Evolutionary conservation across 306 rosid genomes (phyloP).

Genomic region (Ceratonia siliqua): DNA sequence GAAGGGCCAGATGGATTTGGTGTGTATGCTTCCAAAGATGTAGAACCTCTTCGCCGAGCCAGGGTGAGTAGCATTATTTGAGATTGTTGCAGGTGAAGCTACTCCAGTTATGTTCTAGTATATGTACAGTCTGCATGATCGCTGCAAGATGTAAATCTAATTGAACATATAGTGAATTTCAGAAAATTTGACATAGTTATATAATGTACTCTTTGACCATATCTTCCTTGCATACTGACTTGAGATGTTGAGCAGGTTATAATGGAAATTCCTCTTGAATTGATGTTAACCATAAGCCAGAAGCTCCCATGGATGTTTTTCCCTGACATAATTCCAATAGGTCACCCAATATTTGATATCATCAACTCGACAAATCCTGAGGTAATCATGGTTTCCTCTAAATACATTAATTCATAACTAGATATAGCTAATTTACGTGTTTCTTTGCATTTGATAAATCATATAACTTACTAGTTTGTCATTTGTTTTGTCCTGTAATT

Average conservation of each 20-base stretch:
- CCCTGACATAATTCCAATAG: constrained; percentile 87
- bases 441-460: background rate
- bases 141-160: background rate
- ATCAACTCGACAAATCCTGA: constrained; percentile 90
- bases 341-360: constrained; percentile 96
- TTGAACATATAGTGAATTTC: background rate
- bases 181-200: background rate
- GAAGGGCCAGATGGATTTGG: constrained; percentile 97
- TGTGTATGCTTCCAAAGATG: constrained; percentile 95
- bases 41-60: constrained; percentile 88
- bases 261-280: constrained; percentile 93
- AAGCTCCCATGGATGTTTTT: constrained; percentile 98
- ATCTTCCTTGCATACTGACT: no score
- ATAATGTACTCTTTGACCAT: background rate
- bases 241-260: constrained; percentile 84
- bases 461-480: background rate
- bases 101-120: background rate
- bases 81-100: constrained; percentile 3
- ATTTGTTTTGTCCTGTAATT: background rate
- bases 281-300: constrained; percentile 87
- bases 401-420: constrained; percentile 6
- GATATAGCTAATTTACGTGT: constrained; percentile 10
- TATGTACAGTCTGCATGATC: background rate
- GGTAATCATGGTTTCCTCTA: constrained; percentile 49
- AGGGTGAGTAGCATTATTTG: constrained; percentile 68